Evolutionary conservation across 1,284 basidiomycete genomes (phyloP).

Genomic region (Sporisorium graminicola): DNA sequence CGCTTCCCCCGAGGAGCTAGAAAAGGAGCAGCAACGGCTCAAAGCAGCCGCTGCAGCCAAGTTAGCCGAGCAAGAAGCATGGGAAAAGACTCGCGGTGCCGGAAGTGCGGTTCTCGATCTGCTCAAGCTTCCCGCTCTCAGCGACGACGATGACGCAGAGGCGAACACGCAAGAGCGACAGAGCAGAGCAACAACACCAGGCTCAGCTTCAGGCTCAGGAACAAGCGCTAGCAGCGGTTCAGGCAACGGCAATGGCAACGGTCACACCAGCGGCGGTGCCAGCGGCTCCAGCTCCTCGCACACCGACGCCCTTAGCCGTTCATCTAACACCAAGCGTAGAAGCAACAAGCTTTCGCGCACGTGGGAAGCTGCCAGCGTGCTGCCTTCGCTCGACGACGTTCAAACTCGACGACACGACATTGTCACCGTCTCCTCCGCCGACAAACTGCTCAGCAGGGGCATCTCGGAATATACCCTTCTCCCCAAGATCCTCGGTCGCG

Average conservation of each 20-base stretch:
- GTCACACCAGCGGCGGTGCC: constrained; percentile 12
- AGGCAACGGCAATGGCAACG: constrained; percentile 12
- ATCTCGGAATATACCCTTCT: constrained; percentile 69
- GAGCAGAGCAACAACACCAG: constrained; percentile 34
- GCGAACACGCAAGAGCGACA: constrained; percentile 10
- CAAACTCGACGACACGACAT: constrained; percentile 33
- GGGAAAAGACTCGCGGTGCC: constrained; percentile 65
- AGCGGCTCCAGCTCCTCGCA: constrained; percentile 25
- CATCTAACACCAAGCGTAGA: constrained; percentile 17
- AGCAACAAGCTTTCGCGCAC: constrained; percentile 12
- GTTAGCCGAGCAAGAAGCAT: constrained; percentile 57
- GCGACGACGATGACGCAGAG: constrained; percentile 32
- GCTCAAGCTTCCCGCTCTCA: constrained; percentile 41
- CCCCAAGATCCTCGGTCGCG: constrained; percentile 66
- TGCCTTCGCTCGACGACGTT: constrained; percentile 41
- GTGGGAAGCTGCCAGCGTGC: constrained; percentile 36
- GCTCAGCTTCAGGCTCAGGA: constrained; percentile 26
- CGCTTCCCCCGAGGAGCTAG: constrained; percentile 26
- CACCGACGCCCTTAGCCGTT: constrained; percentile 9
- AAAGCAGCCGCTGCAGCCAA: constrained; percentile 54
- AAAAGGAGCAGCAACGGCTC: constrained; percentile 45
- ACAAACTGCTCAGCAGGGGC: constrained; percentile 65
- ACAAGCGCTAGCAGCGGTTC: constrained; percentile 11
- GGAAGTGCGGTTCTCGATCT: constrained; percentile 62
- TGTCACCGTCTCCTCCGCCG: constrained; percentile 57